These are phyloP conservation scores for Sclerotinia spermophila DNA, from an alignment of 2,329 filamentous ascomycete genomes.

Conservation along the genomic window DNA sequence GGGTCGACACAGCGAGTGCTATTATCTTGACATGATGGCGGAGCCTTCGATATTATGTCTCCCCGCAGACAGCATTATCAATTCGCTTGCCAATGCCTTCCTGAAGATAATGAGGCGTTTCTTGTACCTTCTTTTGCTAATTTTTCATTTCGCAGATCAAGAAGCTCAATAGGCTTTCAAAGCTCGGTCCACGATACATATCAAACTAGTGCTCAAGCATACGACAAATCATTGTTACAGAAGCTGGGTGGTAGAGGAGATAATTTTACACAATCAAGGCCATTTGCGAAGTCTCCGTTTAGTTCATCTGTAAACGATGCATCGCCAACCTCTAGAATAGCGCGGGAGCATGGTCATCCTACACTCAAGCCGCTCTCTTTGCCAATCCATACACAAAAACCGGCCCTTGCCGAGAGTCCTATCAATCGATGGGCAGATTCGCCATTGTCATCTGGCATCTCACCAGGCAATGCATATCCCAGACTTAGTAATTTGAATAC, in stretches of 20 bases:
- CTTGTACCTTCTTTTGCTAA: conserved; percentile 16
- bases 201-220: conserved; percentile 38
- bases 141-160: conserved; percentile 26
- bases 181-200: conserved; percentile 38
- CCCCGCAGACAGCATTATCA: neutral
- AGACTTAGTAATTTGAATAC: conserved; percentile 27
- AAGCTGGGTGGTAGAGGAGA: conserved; percentile 37
- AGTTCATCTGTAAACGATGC: conserved; percentile 36
- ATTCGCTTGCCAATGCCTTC: conserved; percentile 8
- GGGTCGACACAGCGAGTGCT: conserved; percentile 35
- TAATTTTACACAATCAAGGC: conserved; percentile 36
- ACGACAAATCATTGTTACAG: conserved; percentile 40
- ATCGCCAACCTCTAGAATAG: conserved; percentile 36
- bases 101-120: neutral
- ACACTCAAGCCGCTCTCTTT: conserved; percentile 38
- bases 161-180: conserved; percentile 33
- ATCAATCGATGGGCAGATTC: conserved; percentile 35
- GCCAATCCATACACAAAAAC: conserved; percentile 34
- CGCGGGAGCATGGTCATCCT: conserved; percentile 33
- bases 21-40: neutral
- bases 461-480: conserved; percentile 31
- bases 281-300: conserved; percentile 31
- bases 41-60: neutral
- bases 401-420: conserved; percentile 34
- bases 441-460: conserved; percentile 33